Conservation (phyloP, 371 early-diverging fungal species). For the Mucor plumbeus region DNA sequence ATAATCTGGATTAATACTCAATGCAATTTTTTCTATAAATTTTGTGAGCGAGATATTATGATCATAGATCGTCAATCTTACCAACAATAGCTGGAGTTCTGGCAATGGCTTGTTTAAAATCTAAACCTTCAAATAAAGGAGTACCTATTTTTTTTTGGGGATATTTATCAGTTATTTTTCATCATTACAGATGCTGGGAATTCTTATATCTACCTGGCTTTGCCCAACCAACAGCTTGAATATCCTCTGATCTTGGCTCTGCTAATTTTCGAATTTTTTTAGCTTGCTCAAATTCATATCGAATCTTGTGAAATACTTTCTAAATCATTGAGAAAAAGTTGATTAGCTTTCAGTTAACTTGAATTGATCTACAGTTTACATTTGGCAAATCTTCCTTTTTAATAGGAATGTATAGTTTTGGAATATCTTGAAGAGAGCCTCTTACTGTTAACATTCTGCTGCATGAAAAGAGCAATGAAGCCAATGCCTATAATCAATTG, state of each 20-base stretch:
- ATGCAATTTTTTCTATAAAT: slow-evolving; percentile 56
- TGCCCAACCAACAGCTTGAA: slow-evolving; percentile 66
- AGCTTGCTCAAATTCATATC: slow-evolving; percentile 58
- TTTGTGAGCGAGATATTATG: not conserved
- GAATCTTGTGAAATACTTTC: slow-evolving; percentile 64
- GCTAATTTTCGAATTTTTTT: slow-evolving; percentile 55
- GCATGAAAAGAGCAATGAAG: slow-evolving; percentile 57
- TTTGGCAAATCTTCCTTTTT: slow-evolving; percentile 68
- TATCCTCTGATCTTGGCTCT: slow-evolving; percentile 63
- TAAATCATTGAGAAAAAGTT: slow-evolving; percentile 17
- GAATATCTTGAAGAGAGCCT: slow-evolving; percentile 65
- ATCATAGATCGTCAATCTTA: slow-evolving; percentile 22
- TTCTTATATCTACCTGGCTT: slow-evolving; percentile 57
- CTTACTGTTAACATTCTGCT: slow-evolving; percentile 63
- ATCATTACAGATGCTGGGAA: not conserved
- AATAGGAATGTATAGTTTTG: slow-evolving; percentile 74
- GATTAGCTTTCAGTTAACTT: not conserved
- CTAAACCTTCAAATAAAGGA: slow-evolving; percentile 55
- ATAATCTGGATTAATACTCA: slow-evolving; percentile 45
- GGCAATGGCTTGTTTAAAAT: slow-evolving; percentile 68
- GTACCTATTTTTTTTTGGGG: slow-evolving; percentile 31
- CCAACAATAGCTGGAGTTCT: slow-evolving; percentile 70
- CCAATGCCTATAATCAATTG: slow-evolving; percentile 31
- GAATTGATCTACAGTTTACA: slow-evolving; percentile 34
- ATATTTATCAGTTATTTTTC: not conserved